Percentiles rank a stretch among this genome's conserved stretches.
phyloP scores from a whole-genome alignment of 78 protist genomes.

The Speleostelium caveatum region DNA sequence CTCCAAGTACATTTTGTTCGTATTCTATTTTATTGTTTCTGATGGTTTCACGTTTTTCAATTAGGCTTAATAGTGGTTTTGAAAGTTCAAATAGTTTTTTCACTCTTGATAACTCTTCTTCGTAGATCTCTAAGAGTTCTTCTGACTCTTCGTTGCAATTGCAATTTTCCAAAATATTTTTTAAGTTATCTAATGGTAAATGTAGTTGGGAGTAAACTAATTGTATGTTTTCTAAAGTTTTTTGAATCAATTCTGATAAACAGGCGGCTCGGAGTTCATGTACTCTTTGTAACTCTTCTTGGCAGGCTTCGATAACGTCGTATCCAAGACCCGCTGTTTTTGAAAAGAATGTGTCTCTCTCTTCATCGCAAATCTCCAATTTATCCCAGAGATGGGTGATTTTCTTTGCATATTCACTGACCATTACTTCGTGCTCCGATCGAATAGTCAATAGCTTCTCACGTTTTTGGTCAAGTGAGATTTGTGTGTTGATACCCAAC shows the following conservation, averaged over 20 bases:
- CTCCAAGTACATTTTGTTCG: constrained; percentile 69
- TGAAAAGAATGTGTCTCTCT: constrained; percentile 60
- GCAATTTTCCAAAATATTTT: neutral
- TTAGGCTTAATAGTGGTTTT: constrained; percentile 33
- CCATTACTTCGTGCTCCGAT: constrained; percentile 45
- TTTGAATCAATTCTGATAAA: constrained; percentile 27
- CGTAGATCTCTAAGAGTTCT: constrained; percentile 34
- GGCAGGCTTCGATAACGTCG: constrained; percentile 72
- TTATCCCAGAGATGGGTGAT: constrained; percentile 63
- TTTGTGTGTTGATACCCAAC: constrained; percentile 17
- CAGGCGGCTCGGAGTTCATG: constrained; percentile 38
- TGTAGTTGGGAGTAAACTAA: constrained; percentile 17
- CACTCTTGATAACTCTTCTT: neutral
- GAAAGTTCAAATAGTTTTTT: constrained; percentile 21
- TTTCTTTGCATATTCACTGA: constrained; percentile 40
- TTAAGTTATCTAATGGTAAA: constrained; percentile 37
- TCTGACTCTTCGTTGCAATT: constrained; percentile 3
- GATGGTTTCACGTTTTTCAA: constrained; percentile 59
- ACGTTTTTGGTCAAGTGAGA: constrained; percentile 39
- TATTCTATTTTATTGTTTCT: constrained; percentile 65
- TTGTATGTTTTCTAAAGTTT: neutral
- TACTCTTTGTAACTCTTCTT: constrained; percentile 66
- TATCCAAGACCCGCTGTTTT: constrained; percentile 74
- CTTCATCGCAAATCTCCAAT: constrained; percentile 36
- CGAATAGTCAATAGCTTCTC: constrained; percentile 17